phyloP scores from a whole-genome alignment of 129 eudicot species.

The Chrysanthemum seticuspe region DNA sequence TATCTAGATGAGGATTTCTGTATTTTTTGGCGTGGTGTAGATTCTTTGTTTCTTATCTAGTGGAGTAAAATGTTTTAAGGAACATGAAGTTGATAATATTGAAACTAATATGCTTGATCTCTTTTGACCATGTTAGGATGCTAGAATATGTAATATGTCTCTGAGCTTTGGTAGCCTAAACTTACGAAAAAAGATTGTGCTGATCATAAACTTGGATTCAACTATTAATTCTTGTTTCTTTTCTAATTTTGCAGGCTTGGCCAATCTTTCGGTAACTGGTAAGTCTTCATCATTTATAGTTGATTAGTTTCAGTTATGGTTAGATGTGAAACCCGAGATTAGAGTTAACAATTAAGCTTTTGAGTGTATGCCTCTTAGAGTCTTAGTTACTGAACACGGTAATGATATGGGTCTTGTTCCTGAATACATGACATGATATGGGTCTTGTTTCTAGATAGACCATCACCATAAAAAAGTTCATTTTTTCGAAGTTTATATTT shows the following conservation, averaged over 20 bases:
- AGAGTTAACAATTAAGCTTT: not conserved
- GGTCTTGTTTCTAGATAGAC: not conserved
- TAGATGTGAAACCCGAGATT: constrained; percentile 6
- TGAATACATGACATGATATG: not conserved
- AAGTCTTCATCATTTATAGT: constrained; percentile 23
- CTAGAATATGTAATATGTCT: not conserved
- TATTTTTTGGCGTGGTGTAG: constrained; percentile 2
- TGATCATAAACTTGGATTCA: not conserved
- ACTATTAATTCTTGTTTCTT: constrained; percentile 20
- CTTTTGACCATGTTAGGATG: constrained; percentile 4
- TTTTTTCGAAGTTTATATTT: not conserved
- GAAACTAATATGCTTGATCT: constrained; percentile 17
- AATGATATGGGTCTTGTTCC: not conserved
- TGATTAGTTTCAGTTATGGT: constrained; percentile 2
- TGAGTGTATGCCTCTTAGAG: too few relatives aligned
- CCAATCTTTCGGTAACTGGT: constrained; percentile 85
- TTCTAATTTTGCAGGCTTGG: constrained; percentile 62
- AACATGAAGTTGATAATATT: constrained; percentile 3
- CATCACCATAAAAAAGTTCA: not conserved
- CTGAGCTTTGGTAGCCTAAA: not conserved
- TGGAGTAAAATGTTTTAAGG: not conserved
- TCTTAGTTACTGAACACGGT: not conserved
- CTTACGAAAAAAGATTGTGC: not conserved
- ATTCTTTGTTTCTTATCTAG: constrained; percentile 6
- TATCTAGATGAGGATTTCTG: constrained; percentile 14